Conservation (phyloP, 139 green algal species). For the Astrephomene gubernaculifera region DNA sequence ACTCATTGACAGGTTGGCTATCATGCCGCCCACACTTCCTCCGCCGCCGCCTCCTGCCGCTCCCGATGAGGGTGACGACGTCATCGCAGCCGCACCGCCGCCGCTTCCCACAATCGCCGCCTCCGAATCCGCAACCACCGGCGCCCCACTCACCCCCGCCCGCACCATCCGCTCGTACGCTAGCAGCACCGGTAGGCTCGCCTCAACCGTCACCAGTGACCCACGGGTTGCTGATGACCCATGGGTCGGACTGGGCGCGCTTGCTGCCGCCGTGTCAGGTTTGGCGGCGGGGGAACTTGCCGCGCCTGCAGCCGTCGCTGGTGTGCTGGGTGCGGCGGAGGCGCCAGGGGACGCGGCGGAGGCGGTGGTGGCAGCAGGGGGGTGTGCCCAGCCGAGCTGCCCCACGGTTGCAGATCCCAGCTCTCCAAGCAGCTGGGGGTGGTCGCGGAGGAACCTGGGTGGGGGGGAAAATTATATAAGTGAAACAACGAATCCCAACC, state of each 20-base stretch:
- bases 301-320: neutral
- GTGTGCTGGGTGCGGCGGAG: neutral
- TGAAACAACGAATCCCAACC: no score
- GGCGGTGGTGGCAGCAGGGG: neutral
- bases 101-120: slow-evolving; percentile 23
- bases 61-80: no score
- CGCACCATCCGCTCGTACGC: slow-evolving; percentile 72
- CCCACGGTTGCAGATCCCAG: neutral
- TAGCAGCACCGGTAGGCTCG: slow-evolving; percentile 68
- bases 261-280: no score
- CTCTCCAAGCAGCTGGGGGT: slow-evolving; percentile 27
- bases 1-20: slow-evolving; percentile 84
- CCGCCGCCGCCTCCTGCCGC: no score
- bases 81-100: no score
- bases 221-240: neutral
- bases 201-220: slow-evolving; percentile 64
- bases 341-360: neutral
- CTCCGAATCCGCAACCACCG: slow-evolving; percentile 67
- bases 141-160: slow-evolving; percentile 33
- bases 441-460: slow-evolving; percentile 12
- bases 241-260: neutral
- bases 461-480: no score
- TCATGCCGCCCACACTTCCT: no score
- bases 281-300: neutral
- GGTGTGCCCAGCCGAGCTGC: slow-evolving; percentile 16